A percentile compares a stretch with the other conserved stretches of the same genome.
Conservation (phyloP, 352 stramenopile genomes). For the Blastocystis sp. region DNA sequence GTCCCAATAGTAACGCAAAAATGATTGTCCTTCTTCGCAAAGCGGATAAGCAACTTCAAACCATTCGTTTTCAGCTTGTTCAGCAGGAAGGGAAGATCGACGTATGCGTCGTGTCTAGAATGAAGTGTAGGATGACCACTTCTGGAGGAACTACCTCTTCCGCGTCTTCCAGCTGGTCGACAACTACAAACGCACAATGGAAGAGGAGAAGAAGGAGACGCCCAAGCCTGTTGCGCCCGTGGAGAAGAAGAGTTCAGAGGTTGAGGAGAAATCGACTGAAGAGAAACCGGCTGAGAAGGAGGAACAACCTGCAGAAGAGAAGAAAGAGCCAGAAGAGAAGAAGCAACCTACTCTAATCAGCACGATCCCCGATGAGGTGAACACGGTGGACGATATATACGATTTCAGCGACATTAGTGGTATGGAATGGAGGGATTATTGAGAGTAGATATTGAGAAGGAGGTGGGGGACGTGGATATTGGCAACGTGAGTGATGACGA, state of each 20-base stretch:
- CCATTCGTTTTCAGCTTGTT: conserved; percentile 37
- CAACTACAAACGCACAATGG: not conserved
- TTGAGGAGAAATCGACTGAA: not conserved
- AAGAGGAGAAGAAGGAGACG: not conserved
- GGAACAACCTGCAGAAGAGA: not conserved
- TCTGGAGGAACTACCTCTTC: conserved; percentile 66
- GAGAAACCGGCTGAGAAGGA: not conserved
- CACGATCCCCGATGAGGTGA: conserved; percentile 29
- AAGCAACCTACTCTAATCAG: not conserved
- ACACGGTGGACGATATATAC: conserved; percentile 61
- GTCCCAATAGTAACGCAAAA: not conserved
- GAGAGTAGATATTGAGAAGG: conserved; percentile 61
- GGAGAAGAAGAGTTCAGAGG: not conserved
- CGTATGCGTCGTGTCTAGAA: not conserved
- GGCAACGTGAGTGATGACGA: conserved; percentile 27
- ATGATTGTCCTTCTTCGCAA: conserved; percentile 43
- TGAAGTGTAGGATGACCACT: conserved; percentile 56
- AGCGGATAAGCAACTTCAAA: conserved; percentile 16
- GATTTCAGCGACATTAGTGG: conserved; percentile 54
- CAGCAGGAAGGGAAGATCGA: conserved; percentile 45
- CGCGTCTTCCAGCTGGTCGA: conserved; percentile 35
- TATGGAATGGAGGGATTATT: not conserved
- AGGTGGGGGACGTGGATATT: conserved; percentile 44
- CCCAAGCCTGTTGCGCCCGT: not conserved
- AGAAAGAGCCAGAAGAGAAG: not conserved